A percentile compares a stretch with the other conserved stretches of the same genome.
phyloP scores from a whole-genome alignment of 2,329 filamentous ascomycete species.

The Alternaria brassicae region DNA sequence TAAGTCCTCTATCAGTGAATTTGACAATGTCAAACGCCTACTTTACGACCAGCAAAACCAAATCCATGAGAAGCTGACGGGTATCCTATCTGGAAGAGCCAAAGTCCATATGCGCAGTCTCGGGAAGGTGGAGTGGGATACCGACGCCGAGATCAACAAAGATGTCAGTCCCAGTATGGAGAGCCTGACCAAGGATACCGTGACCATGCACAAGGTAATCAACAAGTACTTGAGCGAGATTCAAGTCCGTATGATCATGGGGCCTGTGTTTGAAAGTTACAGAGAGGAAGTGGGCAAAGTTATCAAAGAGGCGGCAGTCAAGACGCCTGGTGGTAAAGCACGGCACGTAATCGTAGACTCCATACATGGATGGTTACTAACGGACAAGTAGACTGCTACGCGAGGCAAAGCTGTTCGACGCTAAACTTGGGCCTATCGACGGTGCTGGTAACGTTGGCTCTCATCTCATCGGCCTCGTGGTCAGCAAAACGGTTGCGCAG shows the following conservation, averaged over 20 bases:
- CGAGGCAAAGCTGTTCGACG: slow-evolving; percentile 76
- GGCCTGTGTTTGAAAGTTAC: slow-evolving; percentile 82
- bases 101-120: slow-evolving; percentile 76
- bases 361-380: slow-evolving; percentile 8
- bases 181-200: slow-evolving; percentile 83
- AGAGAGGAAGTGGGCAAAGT: slow-evolving; percentile 78
- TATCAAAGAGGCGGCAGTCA: slow-evolving; percentile 69
- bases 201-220: slow-evolving; percentile 81
- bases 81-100: slow-evolving; percentile 86
- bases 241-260: slow-evolving; percentile 83
- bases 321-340: slow-evolving; percentile 71
- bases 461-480: slow-evolving; percentile 70
- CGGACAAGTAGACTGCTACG: slow-evolving; percentile 68
- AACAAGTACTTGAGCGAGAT: slow-evolving; percentile 80
- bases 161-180: slow-evolving; percentile 78
- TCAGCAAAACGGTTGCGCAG: slow-evolving; percentile 58
- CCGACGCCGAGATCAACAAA: slow-evolving; percentile 50
- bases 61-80: slow-evolving; percentile 91
- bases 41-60: slow-evolving; percentile 89
- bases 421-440: slow-evolving; percentile 76
- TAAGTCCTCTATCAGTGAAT: slow-evolving; percentile 71
- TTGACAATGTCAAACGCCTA: slow-evolving; percentile 83
- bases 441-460: slow-evolving; percentile 78
- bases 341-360: slow-evolving; percentile 62
- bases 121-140: slow-evolving; percentile 77